Percentiles rank a stretch among this genome's conserved stretches.
Conservation (phyloP, 2,329 filamentous ascomycete genomes). For the Colletotrichum eremochloae region DNA sequence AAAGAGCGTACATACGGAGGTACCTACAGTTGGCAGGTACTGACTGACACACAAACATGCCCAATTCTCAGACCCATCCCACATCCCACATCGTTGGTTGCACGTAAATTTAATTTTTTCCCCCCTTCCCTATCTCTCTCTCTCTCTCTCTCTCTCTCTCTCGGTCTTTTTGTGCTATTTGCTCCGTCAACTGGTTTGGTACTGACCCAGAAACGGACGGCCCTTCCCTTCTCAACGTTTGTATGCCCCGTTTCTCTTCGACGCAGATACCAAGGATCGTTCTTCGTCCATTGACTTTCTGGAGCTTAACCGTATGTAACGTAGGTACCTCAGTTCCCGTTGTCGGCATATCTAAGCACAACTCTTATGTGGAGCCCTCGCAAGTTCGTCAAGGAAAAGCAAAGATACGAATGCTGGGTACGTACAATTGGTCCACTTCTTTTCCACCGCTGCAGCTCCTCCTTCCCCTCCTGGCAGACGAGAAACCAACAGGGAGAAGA, state of each 20-base stretch:
- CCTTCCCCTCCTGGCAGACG: not conserved
- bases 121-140: not conserved
- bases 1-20: not conserved
- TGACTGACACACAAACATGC: not conserved
- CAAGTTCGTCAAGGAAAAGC: constrained; percentile 36
- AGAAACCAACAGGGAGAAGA: constrained; percentile 16
- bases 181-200: not conserved
- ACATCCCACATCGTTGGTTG: not conserved
- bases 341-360: constrained; percentile 40
- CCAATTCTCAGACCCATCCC: not conserved
- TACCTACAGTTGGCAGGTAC: not conserved
- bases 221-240: not conserved
- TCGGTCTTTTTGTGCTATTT: not conserved
- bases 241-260: not conserved
- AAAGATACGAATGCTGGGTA: constrained; percentile 13
- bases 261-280: constrained; percentile 30
- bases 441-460: constrained; percentile 13
- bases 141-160: not conserved
- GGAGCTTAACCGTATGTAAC: constrained; percentile 24
- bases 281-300: constrained; percentile 11
- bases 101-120: not conserved
- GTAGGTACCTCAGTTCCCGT: constrained; percentile 8
- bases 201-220: constrained; percentile 1
- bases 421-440: constrained; percentile 1
- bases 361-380: constrained; percentile 27